Conservation (phyloP, 176 grass and related monocot genomes). For the Rhipidocladum racemiflorum region DNA sequence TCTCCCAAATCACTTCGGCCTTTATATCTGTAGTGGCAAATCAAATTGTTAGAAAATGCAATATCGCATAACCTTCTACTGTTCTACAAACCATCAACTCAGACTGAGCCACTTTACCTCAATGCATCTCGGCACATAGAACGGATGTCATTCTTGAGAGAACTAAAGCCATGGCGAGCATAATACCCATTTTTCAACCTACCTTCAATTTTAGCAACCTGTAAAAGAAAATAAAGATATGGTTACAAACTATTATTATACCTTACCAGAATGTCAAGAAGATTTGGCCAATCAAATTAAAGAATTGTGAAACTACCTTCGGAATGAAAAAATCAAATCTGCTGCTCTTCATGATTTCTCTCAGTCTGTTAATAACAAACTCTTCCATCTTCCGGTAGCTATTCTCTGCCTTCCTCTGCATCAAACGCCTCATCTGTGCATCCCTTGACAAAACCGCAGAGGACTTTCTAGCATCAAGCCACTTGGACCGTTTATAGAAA, state of each 20-base stretch:
- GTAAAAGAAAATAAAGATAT: constrained; percentile 35
- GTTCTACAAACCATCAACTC: constrained; percentile 8
- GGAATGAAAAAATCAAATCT: constrained; percentile 86
- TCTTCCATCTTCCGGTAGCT: constrained; percentile 82
- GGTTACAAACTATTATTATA: not conserved
- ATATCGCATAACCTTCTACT: constrained; percentile 11
- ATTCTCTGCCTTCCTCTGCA: constrained; percentile 85
- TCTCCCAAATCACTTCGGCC: constrained; percentile 63
- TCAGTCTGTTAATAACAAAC: constrained; percentile 70
- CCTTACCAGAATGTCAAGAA: not conserved
- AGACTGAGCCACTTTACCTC: constrained; percentile 60
- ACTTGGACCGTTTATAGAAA: constrained; percentile 92
- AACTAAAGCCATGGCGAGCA: constrained; percentile 80
- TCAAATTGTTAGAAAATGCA: constrained; percentile 42
- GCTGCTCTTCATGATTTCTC: constrained; percentile 83
- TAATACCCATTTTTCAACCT: constrained; percentile 94
- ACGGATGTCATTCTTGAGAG: constrained; percentile 87
- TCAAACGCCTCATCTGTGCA: constrained; percentile 93
- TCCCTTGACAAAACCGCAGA: constrained; percentile 86
- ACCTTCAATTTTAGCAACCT: constrained; percentile 94
- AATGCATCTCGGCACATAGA: constrained; percentile 92
- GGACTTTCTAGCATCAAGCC: constrained; percentile 91
- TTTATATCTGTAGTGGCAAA: constrained; percentile 61
- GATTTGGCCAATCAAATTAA: not conserved
- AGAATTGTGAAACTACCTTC: constrained; percentile 42